phyloP scores from a whole-genome alignment of 768 basidiomycete genomes.

The Macrolepiota albuminosa region DNA sequence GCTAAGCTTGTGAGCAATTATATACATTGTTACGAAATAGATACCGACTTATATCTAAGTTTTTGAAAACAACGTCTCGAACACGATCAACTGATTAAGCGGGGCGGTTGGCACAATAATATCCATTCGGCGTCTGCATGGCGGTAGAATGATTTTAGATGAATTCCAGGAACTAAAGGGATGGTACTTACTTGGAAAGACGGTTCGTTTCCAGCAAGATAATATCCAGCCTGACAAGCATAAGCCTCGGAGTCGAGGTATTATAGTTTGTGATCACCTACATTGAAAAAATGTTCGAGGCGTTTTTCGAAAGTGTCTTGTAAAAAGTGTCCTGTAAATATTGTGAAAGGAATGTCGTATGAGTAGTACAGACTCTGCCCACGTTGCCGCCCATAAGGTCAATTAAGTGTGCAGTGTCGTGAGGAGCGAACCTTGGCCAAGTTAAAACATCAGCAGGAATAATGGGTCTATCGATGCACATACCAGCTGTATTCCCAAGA shows the following conservation, averaged over 20 bases:
- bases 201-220: constrained; percentile 60
- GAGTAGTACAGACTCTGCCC: constrained; percentile 14
- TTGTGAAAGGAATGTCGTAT: no score
- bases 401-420: constrained; percentile 62
- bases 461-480: constrained; percentile 16
- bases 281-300: constrained; percentile 64
- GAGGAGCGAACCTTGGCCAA: constrained; percentile 50
- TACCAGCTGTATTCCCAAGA: constrained; percentile 73
- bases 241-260: neutral
- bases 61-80: constrained; percentile 56
- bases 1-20: constrained; percentile 28
- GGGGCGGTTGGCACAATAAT: constrained; percentile 65
- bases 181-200: constrained; percentile 52
- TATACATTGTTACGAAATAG: neutral
- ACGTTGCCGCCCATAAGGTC: constrained; percentile 68
- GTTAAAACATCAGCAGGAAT: no score
- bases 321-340: constrained; percentile 42
- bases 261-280: constrained; percentile 19
- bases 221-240: constrained; percentile 23
- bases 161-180: neutral
- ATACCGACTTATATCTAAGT: constrained; percentile 60
- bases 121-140: constrained; percentile 55
- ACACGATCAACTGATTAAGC: constrained; percentile 58
- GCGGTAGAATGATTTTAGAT: neutral
- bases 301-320: constrained; percentile 33